Conservation (phyloP, 1,284 basidiomycete species). For the Rhodotorula mucilaginosa region DNA sequence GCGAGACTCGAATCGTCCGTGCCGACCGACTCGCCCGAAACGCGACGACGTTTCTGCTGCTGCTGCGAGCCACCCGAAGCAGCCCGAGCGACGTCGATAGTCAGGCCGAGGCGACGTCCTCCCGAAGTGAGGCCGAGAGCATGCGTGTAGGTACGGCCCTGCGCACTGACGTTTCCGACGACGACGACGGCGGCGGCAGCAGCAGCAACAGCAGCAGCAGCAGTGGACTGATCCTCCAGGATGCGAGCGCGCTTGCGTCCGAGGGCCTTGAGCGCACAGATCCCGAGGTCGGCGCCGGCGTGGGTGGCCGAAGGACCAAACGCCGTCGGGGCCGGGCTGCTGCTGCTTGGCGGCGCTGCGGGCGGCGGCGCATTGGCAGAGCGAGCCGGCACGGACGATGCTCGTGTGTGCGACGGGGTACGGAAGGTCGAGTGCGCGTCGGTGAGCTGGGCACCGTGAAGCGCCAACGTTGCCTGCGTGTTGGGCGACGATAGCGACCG, state of each 20-base stretch:
- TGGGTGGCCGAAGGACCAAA: neutral
- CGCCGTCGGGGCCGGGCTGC: neutral
- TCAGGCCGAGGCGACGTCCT: neutral
- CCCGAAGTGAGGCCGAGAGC: neutral
- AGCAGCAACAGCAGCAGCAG: neutral
- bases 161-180: constrained; percentile 1
- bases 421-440: neutral
- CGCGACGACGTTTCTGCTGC: neutral
- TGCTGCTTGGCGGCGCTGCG: neutral
- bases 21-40: constrained; percentile 4
- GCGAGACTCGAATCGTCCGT: constrained; percentile 19
- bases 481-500: constrained; percentile 2
- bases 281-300: constrained; percentile 16
- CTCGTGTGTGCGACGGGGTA: neutral
- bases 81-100: neutral
- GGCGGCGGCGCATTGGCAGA: neutral
- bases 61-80: neutral
- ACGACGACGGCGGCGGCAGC: neutral
- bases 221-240: constrained; percentile 8
- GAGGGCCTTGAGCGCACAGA: constrained; percentile 29
- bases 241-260: constrained; percentile 30
- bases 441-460: neutral
- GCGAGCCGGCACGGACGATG: constrained; percentile 3
- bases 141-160: neutral
- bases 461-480: neutral